Evolutionary conservation across 2,329 filamentous ascomycete species (phyloP).

Genomic region (Sporothrix schenckii): DNA sequence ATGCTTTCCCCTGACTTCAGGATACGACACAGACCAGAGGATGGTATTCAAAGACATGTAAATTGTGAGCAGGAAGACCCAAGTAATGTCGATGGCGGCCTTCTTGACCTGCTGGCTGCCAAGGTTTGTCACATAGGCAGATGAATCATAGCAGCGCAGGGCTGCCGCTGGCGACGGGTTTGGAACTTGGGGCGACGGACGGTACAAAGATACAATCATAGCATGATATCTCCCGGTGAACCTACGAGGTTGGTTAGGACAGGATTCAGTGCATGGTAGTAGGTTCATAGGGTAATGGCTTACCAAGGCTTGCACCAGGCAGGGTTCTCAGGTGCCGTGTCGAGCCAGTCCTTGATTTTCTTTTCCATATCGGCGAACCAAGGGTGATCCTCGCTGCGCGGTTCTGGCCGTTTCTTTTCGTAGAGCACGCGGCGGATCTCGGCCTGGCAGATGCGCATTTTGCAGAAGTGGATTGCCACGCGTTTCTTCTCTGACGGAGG

Average conservation of each 20-base stretch:
- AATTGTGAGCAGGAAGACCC: slow-evolving; percentile 86
- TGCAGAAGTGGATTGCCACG: slow-evolving; percentile 89
- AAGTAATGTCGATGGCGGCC: slow-evolving; percentile 80
- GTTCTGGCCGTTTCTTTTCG: slow-evolving; percentile 76
- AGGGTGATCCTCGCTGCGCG: slow-evolving; percentile 76
- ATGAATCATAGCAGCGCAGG: slow-evolving; percentile 78
- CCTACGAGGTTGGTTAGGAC: slow-evolving; percentile 47
- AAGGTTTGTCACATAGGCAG: slow-evolving; percentile 78
- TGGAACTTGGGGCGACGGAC: slow-evolving; percentile 89
- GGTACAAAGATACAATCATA: slow-evolving; percentile 84
- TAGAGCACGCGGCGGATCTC: slow-evolving; percentile 88
- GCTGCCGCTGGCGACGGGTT: slow-evolving; percentile 81
- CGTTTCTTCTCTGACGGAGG: slow-evolving; percentile 80
- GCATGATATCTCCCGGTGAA: slow-evolving; percentile 75
- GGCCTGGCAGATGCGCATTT: slow-evolving; percentile 83
- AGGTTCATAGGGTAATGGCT: slow-evolving; percentile 41
- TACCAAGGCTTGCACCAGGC: slow-evolving; percentile 79
- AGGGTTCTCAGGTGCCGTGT: slow-evolving; percentile 70
- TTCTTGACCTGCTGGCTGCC: slow-evolving; percentile 78
- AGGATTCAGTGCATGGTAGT: slow-evolving; percentile 25
- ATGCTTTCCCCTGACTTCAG: slow-evolving; percentile 75
- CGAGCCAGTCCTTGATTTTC: slow-evolving; percentile 79
- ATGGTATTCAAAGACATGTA: slow-evolving; percentile 92
- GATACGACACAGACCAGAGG: slow-evolving; percentile 88
- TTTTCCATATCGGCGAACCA: slow-evolving; percentile 83